Percentiles rank a stretch among this genome's conserved stretches.
These are phyloP conservation scores for Pythium dissimile DNA, from an alignment of 352 stramenopile species.

Conservation along the genomic window DNA sequence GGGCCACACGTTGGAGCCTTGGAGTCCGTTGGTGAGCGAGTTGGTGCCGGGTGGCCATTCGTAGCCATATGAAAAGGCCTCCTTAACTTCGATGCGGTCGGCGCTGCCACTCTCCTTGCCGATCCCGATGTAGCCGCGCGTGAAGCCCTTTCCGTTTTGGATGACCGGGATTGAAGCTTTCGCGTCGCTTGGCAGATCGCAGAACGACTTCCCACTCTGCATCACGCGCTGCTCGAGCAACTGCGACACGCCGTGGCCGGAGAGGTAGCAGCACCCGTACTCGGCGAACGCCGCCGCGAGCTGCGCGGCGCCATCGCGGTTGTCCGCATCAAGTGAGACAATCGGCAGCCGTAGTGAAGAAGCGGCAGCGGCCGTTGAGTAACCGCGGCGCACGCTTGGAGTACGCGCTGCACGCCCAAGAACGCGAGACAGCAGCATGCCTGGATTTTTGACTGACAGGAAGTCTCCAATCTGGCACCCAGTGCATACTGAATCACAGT, in stretches of 20 bases:
- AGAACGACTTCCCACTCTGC: constrained; percentile 53
- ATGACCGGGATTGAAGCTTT: constrained; percentile 62
- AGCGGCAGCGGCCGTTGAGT: not conserved
- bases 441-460: no score
- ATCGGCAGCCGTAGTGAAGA: constrained; percentile 27
- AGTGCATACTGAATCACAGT: no score
- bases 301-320: constrained; percentile 27
- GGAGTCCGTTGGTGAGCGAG: constrained; percentile 54
- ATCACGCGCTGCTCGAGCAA: constrained; percentile 49
- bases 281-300: constrained; percentile 59
- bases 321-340: constrained; percentile 51
- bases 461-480: no score
- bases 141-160: constrained; percentile 67
- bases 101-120: constrained; percentile 74
- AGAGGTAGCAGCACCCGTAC: constrained; percentile 75
- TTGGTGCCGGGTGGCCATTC: constrained; percentile 42
- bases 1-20: constrained; percentile 74
- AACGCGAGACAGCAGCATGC: no score
- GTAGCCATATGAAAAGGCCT: constrained; percentile 81
- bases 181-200: constrained; percentile 36
- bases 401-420: no score
- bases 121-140: constrained; percentile 74
- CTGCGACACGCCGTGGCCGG: constrained; percentile 53
- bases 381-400: not conserved
- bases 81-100: constrained; percentile 79